phyloP scores from a whole-genome alignment of 208 protist genomes.

The Leishmania tropica region DNA sequence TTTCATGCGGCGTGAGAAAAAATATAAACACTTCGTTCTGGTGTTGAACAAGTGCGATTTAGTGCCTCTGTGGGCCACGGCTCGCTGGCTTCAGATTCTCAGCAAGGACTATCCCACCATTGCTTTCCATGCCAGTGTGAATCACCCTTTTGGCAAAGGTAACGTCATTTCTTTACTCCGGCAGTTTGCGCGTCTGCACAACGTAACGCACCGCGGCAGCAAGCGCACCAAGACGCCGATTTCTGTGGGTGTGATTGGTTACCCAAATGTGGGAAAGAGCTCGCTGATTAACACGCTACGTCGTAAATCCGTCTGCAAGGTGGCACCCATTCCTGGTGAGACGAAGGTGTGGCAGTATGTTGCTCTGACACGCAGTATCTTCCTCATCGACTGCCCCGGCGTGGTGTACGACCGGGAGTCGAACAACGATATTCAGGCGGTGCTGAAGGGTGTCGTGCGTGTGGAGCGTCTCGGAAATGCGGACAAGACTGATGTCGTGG shows the following conservation, averaged over 20 bases:
- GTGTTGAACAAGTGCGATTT: conserved; percentile 99
- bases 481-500: conserved; percentile 95
- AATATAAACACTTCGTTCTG: conserved; percentile 99
- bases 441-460: conserved; percentile 98
- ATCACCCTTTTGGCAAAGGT: conserved; percentile 99
- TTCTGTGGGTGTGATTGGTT: conserved; percentile 96
- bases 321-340: conserved; percentile 99
- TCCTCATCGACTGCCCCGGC: conserved; percentile 99
- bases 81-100: conserved; percentile 96
- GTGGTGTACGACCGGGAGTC: conserved; percentile 94
- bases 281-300: conserved; percentile 99
- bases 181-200: conserved; percentile 95
- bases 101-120: conserved; percentile 99
- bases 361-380: conserved; percentile 98
- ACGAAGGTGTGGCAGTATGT: conserved; percentile 99
- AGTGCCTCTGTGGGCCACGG: conserved; percentile 98
- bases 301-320: conserved; percentile 98
- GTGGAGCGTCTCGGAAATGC: conserved; percentile 90
- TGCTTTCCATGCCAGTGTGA: conserved; percentile 99
- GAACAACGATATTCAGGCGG: conserved; percentile 97
- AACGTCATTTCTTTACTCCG: conserved; percentile 98
- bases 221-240: conserved; percentile 91
- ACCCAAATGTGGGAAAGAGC: conserved; percentile 99
- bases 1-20: conserved; percentile 94
- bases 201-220: conserved; percentile 85